These are phyloP conservation scores for Vigna radiata DNA, from an alignment of 306 rosid genomes.

Conservation along the genomic window DNA sequence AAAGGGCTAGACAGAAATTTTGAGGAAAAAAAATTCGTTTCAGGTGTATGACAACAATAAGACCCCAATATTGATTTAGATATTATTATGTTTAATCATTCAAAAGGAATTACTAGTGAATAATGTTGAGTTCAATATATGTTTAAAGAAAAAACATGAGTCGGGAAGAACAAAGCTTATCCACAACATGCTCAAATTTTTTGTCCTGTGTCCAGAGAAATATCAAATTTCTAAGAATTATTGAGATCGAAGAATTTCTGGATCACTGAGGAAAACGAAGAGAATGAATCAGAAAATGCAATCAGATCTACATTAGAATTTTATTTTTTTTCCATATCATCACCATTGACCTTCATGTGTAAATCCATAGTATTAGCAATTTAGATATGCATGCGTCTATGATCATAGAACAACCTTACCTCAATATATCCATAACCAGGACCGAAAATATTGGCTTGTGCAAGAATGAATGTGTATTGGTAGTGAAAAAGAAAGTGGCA, in stretches of 20 bases:
- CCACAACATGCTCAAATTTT: not conserved
- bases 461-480: constrained; percentile 13
- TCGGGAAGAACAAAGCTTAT: constrained; percentile 19
- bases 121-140: constrained; percentile 5
- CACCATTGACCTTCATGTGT: constrained; percentile 16
- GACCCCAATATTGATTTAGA: not conserved
- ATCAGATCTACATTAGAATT: not conserved
- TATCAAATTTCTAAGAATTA: constrained; percentile 15
- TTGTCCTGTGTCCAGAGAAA: not conserved
- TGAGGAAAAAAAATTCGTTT: not conserved
- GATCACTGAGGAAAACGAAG: not conserved
- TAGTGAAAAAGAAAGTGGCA: constrained; percentile 20
- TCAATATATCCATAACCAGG: constrained; percentile 14
- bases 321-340: constrained; percentile 1
- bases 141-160: not conserved
- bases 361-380: not conserved
- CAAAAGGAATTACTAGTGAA: constrained; percentile 12
- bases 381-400: not conserved
- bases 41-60: not conserved
- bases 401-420: constrained; percentile 48
- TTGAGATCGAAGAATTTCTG: constrained; percentile 25
- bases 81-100: not conserved
- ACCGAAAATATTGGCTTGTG: constrained; percentile 28
- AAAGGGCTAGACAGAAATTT: no score
- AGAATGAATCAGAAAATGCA: constrained; percentile 21